Percentiles rank a stretch among this genome's conserved stretches.
These are phyloP conservation scores for Peronospora belbahrii DNA, from an alignment of 352 stramenopile genomes.

Conservation along the genomic window DNA sequence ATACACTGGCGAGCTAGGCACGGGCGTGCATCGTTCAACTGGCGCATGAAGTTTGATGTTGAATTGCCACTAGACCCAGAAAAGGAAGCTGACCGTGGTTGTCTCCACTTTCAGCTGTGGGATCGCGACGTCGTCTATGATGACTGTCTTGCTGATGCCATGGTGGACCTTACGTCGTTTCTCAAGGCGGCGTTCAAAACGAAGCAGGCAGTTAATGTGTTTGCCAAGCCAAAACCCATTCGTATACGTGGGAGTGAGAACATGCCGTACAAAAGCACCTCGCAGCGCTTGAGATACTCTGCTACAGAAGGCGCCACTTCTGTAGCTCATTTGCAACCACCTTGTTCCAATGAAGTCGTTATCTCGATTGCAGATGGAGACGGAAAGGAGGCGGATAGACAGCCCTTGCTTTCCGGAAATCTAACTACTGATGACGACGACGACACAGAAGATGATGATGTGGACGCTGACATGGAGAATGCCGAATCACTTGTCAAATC, in stretches of 20 bases:
- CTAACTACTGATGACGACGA: slow-evolving; percentile 14
- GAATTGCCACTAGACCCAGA: slow-evolving; percentile 67
- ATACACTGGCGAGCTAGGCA: slow-evolving; percentile 87
- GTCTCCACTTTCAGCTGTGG: slow-evolving; percentile 74
- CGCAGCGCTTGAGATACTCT: slow-evolving; percentile 16
- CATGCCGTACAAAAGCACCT: slow-evolving; percentile 24
- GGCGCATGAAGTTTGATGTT: slow-evolving; percentile 88
- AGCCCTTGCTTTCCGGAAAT: slow-evolving; percentile 18
- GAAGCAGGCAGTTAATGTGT: slow-evolving; percentile 62
- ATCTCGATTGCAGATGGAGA: slow-evolving; percentile 24
- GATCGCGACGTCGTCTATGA: slow-evolving; percentile 74
- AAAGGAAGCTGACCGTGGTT: slow-evolving; percentile 57
- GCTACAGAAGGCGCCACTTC: slow-evolving; percentile 21
- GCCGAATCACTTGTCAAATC: slow-evolving; percentile 62
- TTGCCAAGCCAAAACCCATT: slow-evolving; percentile 58
- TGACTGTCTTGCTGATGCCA: slow-evolving; percentile 66
- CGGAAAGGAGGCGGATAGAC: slow-evolving; percentile 6
- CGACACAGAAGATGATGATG: slow-evolving; percentile 21
- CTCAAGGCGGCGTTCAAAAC: slow-evolving; percentile 66
- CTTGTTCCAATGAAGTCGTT: slow-evolving; percentile 15
- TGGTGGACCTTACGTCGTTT: slow-evolving; percentile 56
- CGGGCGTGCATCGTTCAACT: slow-evolving; percentile 88
- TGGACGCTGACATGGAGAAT: slow-evolving; percentile 43
- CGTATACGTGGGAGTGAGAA: slow-evolving; percentile 32
- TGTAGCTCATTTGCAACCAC: slow-evolving; percentile 12